Evolutionary conservation across 176 grass and related monocot species (phyloP), one percentile per base, ranked within the genome.

Genomic region (Paspalum vaginatum): DNA sequence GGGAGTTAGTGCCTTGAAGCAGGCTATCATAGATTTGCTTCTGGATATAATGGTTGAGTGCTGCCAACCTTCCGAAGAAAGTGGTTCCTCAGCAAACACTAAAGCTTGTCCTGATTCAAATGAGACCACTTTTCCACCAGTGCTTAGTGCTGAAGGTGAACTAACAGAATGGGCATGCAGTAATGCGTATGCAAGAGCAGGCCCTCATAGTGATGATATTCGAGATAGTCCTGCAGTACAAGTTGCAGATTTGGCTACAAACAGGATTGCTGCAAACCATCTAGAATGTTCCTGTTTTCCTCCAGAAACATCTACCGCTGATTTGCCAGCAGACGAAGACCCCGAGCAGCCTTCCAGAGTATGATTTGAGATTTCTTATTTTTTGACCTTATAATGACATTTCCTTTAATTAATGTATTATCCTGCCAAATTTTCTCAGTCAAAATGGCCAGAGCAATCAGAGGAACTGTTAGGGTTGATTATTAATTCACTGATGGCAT

Each of bases 11-110:
- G 93, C 91, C 81, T 91, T 97, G 86, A 91, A 93, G 84, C 90
- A 98, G 68, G 92, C 92, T 76, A 95, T 95, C 54, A 85, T 98
- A 84, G 92, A 95, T 85, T 93, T 95, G 76, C 93, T 98, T 82
- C 54, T 98, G 57, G 96, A 98, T 93, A 95, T 92, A 74, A 93
- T 98, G 96, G 96, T 95, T 21, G 90, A 98, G 75, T 98, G 96
- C 74, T 98, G 96, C 72, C 89, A 91, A 76, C 83, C 92, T 67
- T 89, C 89, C 49, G 92, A 94, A 85, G 92, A 80, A 82, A 85
- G 84, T 86, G 83, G 76, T 74, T 94, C 86, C 47, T 77, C 70
- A 39, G 63, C 84, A 85, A 91, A 73, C 55, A 79, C 80, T 68
- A 94, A 94, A 91, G 79, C 68, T 79, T 83, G 61, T 86, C 83